A percentile compares a stretch with the other conserved stretches of the same genome.
Conservation (phyloP, 805 yeast species). For the Diddensiella transvaalensis region DNA sequence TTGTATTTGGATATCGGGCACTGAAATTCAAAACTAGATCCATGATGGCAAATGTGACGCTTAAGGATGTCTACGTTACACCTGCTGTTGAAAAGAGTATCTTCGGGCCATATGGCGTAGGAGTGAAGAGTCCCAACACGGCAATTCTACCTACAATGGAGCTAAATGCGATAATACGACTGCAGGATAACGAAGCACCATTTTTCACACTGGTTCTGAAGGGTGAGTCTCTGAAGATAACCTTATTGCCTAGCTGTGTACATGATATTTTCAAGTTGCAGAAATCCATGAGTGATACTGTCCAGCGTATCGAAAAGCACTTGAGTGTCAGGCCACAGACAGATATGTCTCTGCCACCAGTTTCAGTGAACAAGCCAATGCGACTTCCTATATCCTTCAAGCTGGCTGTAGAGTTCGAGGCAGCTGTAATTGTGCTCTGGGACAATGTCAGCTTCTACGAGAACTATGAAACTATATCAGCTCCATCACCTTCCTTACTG, state of each 20-base stretch:
- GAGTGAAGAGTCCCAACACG: slow-evolving; percentile 23
- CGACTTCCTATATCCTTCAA: slow-evolving; percentile 21
- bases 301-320: not conserved
- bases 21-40: slow-evolving; percentile 64
- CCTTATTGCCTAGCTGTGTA: slow-evolving; percentile 29
- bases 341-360: not conserved
- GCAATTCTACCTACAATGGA: slow-evolving; percentile 29
- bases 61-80: slow-evolving; percentile 66
- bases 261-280: slow-evolving; percentile 34
- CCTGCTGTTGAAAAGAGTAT: slow-evolving; percentile 57
- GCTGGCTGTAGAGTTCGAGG: slow-evolving; percentile 23
- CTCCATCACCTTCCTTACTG: not conserved
- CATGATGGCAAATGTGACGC: slow-evolving; percentile 60
- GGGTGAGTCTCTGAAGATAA: slow-evolving; percentile 30
- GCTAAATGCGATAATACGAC: slow-evolving; percentile 12
- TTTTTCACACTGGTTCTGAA: slow-evolving; percentile 3
- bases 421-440: slow-evolving; percentile 28
- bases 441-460: slow-evolving; percentile 19
- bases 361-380: slow-evolving; percentile 5
- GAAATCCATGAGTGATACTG: slow-evolving; percentile 1
- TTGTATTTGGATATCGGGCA: slow-evolving; percentile 74
- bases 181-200: not conserved
- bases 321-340: not conserved
- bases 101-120: slow-evolving; percentile 1
- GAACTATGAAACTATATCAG: slow-evolving; percentile 1